Conservation (phyloP, 345 rosid species). For the Leavenworthia alabamica region DNA sequence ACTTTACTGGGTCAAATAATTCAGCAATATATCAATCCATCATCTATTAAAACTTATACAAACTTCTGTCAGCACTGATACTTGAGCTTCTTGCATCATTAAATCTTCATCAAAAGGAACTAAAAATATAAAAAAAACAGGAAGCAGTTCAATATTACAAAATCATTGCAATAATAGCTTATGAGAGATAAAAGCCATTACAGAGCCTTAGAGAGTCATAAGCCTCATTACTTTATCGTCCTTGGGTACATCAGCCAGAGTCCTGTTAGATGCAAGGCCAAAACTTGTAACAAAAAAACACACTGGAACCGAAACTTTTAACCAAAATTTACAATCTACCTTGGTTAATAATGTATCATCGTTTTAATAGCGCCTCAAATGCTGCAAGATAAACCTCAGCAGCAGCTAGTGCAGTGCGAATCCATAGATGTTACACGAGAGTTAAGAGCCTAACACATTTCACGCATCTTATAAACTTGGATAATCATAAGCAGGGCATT, state of each 20-base stretch:
- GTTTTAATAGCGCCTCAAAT: slow-evolving; percentile 66
- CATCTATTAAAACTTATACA: slow-evolving; percentile 20
- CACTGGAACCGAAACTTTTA: slow-evolving; percentile 52
- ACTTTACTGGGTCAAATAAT: neutral
- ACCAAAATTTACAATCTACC: slow-evolving; percentile 41
- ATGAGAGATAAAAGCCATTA: slow-evolving; percentile 8
- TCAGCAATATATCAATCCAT: neutral
- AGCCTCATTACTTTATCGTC: slow-evolving; percentile 66
- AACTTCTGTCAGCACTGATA: slow-evolving; percentile 85
- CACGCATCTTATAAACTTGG: slow-evolving; percentile 5
- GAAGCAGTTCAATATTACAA: slow-evolving; percentile 3
- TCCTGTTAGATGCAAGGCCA: slow-evolving; percentile 93
- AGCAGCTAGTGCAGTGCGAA: slow-evolving; percentile 30
- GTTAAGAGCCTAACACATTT: neutral
- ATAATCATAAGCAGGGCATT: slow-evolving; percentile 13
- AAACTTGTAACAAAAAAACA: too few species aligned
- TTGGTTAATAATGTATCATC: slow-evolving; percentile 27
- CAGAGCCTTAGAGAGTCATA: slow-evolving; percentile 85
- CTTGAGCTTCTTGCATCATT: slow-evolving; percentile 74
- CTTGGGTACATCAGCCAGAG: slow-evolving; percentile 71
- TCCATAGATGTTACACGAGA: neutral
- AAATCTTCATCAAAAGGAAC: slow-evolving; percentile 99
- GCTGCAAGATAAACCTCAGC: slow-evolving; percentile 74
- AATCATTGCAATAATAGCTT: neutral
- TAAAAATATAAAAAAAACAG: slow-evolving; percentile 22